A percentile compares a stretch with the other conserved stretches of the same genome.
phyloP scores from a whole-genome alignment of 2,329 filamentous ascomycete genomes.

The Hortaea werneckii region DNA sequence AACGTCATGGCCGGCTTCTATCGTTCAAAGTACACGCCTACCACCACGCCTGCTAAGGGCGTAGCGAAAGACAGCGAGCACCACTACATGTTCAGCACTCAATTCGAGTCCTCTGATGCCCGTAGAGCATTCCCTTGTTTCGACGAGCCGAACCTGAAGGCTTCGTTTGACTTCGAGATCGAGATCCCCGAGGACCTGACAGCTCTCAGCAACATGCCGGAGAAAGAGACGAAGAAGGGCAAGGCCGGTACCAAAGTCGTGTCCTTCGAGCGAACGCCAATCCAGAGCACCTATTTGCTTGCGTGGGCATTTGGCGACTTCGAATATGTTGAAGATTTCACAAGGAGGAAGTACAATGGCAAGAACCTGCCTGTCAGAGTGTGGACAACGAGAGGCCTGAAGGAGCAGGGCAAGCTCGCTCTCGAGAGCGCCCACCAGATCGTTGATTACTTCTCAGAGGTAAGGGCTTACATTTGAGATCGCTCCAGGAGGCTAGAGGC shows the following conservation, averaged over 20 bases:
- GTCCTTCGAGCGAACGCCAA: constrained; percentile 69
- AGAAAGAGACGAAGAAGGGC: constrained; percentile 60
- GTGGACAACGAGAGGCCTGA: constrained; percentile 89
- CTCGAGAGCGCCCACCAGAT: constrained; percentile 85
- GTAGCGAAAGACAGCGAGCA: constrained; percentile 62
- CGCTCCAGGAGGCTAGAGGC: background rate
- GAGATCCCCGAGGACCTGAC: constrained; percentile 83
- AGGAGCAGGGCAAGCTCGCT: constrained; percentile 82
- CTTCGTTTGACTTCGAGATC: constrained; percentile 87
- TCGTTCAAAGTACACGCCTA: constrained; percentile 84
- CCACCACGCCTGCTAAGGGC: constrained; percentile 58
- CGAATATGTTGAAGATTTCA: constrained; percentile 88
- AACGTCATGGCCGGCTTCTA: constrained; percentile 94
- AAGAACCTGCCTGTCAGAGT: constrained; percentile 87
- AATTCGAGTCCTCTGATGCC: constrained; percentile 95
- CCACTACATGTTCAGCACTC: constrained; percentile 69
- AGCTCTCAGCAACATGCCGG: constrained; percentile 91
- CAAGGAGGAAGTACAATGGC: constrained; percentile 80
- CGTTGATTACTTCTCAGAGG: constrained; percentile 91
- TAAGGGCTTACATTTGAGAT: constrained; percentile 9
- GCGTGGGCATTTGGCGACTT: constrained; percentile 97
- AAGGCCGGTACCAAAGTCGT: constrained; percentile 55
- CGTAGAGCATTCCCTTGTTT: constrained; percentile 94
- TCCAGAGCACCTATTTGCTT: constrained; percentile 83
- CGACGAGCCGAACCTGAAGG: constrained; percentile 94